A percentile compares a stretch with the other conserved stretches of the same genome.
Conservation (phyloP, 306 rosid genomes). For the Acacia confusa region DNA sequence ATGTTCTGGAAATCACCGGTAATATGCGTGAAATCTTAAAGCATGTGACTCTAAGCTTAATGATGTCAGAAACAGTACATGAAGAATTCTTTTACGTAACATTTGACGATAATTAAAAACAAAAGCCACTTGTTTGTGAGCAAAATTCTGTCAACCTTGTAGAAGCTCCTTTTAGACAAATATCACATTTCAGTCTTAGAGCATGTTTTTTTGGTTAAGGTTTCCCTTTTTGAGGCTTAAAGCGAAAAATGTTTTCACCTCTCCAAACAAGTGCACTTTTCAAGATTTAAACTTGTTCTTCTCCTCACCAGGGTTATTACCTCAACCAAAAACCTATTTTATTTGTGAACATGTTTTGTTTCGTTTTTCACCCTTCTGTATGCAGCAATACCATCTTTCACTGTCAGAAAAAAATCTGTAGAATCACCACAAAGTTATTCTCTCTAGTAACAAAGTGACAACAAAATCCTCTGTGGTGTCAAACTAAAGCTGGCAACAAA, state of each 20-base stretch:
- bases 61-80: not conserved
- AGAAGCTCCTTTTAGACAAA: not conserved
- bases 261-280: no score
- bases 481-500: not conserved
- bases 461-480: not conserved
- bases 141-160: not conserved
- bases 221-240: no score
- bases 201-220: not conserved
- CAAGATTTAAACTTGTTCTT: no score
- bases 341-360: not conserved
- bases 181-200: not conserved
- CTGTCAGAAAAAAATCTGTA: not conserved
- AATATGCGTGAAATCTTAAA: not conserved
- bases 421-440: not conserved
- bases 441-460: not conserved
- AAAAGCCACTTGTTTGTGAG: slow-evolving; percentile 1
- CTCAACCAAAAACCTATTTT: no score
- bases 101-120: not conserved
- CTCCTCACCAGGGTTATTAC: no score
- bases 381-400: not conserved
- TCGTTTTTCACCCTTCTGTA: not conserved
- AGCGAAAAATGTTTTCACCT: no score
- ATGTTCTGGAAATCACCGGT: not conserved
- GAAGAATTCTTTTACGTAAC: not conserved
- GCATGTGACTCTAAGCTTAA: not conserved